These are phyloP conservation scores for Amanita jacksonii DNA, from an alignment of 768 basidiomycete genomes.

Conservation along the genomic window DNA sequence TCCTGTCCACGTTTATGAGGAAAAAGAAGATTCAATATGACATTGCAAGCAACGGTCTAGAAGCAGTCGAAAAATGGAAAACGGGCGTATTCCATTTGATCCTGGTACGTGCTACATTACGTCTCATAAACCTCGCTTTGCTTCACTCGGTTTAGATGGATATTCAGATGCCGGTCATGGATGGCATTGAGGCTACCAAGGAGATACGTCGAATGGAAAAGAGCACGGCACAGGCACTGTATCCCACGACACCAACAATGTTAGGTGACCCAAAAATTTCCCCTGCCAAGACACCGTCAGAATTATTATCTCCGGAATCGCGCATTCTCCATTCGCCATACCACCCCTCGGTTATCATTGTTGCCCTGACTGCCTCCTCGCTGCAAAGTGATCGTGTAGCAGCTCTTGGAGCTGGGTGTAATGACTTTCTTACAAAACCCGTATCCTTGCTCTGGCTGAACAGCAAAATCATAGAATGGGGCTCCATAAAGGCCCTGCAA, in stretches of 20 bases:
- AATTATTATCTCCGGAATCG: conserved; percentile 36
- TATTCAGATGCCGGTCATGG: conserved; percentile 99
- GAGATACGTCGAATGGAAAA: conserved; percentile 87
- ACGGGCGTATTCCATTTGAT: conserved; percentile 93
- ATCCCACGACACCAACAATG: conserved; percentile 55
- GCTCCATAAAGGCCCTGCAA: conserved; percentile 88
- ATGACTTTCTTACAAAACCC: conserved; percentile 97
- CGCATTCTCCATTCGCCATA: conserved; percentile 55
- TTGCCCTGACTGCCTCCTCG: conserved; percentile 95
- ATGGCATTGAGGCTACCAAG: conserved; percentile 94
- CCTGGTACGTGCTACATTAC: conserved; percentile 46
- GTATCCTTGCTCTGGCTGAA: conserved; percentile 94
- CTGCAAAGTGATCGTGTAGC: conserved; percentile 92
- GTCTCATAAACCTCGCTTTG: conserved; percentile 12
- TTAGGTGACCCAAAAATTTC: conserved; percentile 33
- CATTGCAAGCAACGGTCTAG: conserved; percentile 88
- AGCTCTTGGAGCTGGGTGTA: conserved; percentile 97
- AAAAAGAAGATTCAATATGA: conserved; percentile 95
- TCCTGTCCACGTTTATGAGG: conserved; percentile 93
- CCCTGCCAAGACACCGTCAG: conserved; percentile 41
- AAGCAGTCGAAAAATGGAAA: conserved; percentile 93
- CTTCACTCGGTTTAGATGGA: conserved; percentile 72
- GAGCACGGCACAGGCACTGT: conserved; percentile 50
- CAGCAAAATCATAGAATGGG: conserved; percentile 99
- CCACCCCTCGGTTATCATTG: conserved; percentile 93